phyloP scores from a whole-genome alignment of 139 green algal genomes.

The Closterium sp. region DNA sequence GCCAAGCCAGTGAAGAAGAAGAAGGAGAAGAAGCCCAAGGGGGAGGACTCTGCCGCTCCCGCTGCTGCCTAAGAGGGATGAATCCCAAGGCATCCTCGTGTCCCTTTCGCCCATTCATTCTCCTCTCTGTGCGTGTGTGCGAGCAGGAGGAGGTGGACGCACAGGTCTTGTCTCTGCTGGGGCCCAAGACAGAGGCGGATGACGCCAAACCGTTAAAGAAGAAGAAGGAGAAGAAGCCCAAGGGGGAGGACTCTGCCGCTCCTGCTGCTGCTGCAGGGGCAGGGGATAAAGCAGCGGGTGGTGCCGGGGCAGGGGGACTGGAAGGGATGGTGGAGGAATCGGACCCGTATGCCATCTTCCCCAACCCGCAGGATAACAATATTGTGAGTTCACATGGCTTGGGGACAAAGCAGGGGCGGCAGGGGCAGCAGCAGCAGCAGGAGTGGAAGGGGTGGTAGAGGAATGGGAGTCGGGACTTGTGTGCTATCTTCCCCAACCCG shows the following conservation, averaged over 20 bases:
- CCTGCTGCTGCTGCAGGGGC: neutral
- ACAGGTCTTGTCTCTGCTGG: conserved; percentile 48
- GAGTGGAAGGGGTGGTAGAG: conserved; percentile 16
- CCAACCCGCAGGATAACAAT: conserved; percentile 46
- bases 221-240: conserved; percentile 52
- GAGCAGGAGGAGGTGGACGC: conserved; percentile 46
- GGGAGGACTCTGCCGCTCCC: too few relatives aligned
- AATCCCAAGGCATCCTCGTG: too few relatives aligned
- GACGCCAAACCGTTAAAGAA: conserved; percentile 47
- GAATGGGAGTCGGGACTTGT: conserved; percentile 38
- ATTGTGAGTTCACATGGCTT: neutral
- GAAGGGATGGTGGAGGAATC: neutral
- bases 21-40: conserved; percentile 38
- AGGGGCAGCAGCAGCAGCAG: neutral
- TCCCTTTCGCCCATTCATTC: neutral
- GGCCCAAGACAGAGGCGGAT: conserved; percentile 31
- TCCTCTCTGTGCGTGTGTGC: neutral
- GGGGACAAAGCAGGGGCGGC: neutral
- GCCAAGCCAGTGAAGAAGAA: too few relatives aligned
- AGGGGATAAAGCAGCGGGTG: neutral
- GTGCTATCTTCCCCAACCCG: conserved; percentile 50
- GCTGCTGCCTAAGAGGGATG: too few relatives aligned
- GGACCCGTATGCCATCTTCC: conserved; percentile 50
- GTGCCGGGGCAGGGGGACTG: neutral
- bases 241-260: conserved; percentile 16